Conservation (phyloP, 1,284 basidiomycete genomes). For the Ganoderma sp. region DNA sequence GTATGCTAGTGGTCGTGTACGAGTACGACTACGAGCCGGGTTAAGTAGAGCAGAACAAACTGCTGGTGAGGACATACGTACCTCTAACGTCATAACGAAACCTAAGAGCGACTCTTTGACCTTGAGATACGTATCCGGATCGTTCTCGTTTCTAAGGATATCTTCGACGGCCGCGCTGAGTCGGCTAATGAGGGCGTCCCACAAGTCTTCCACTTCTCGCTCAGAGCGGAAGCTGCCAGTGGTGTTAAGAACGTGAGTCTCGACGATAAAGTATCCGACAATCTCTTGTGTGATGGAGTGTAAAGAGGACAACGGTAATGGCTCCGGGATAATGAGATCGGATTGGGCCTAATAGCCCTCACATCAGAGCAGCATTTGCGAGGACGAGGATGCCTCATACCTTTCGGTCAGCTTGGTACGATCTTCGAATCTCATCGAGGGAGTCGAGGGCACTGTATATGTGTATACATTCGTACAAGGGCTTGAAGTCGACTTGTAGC, state of each 20-base stretch:
- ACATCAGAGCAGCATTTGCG: conserved; percentile 7
- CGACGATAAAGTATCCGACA: conserved; percentile 98
- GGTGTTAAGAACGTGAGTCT: conserved; percentile 90
- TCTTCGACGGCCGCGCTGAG: conserved; percentile 80
- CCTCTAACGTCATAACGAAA: conserved; percentile 95
- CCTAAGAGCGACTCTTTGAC: conserved; percentile 87
- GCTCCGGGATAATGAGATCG: conserved; percentile 86
- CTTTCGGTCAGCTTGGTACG: conserved; percentile 95
- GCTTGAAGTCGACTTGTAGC: conserved; percentile 91
- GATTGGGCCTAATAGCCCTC: conserved; percentile 83
- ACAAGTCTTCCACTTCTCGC: conserved; percentile 93
- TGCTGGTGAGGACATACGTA: conserved; percentile 39
- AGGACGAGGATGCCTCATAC: conserved; percentile 47
- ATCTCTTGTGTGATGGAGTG: conserved; percentile 86
- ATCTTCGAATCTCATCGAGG: conserved; percentile 87
- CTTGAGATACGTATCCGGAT: conserved; percentile 83
- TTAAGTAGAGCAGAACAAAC: not conserved
- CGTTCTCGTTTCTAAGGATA: conserved; percentile 77
- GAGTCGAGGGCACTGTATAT: conserved; percentile 94
- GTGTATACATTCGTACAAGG: conserved; percentile 96
- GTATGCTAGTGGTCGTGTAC: conserved; percentile 85
- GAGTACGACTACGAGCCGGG: conserved; percentile 69
- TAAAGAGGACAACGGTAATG: conserved; percentile 56
- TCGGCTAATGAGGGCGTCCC: conserved; percentile 87
- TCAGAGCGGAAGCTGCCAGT: conserved; percentile 87